phyloP scores from a whole-genome alignment of 2,329 filamentous ascomycete species.

The Fusarium odoratissimum region DNA sequence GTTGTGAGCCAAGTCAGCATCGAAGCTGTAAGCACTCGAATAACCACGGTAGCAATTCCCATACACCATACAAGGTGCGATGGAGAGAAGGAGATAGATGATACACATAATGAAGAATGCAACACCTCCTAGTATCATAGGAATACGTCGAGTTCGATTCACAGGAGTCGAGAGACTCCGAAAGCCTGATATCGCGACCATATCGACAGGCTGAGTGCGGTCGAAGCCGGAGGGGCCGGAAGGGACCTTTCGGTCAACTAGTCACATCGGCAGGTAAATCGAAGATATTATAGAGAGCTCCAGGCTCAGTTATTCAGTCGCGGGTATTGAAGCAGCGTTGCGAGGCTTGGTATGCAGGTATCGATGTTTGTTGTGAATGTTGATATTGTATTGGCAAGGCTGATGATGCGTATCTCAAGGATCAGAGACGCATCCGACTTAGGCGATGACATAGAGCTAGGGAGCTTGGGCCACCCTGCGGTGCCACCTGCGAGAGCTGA shows the following conservation, averaged over 20 bases:
- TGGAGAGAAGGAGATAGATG: conserved; percentile 43
- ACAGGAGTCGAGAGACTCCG: conserved; percentile 29
- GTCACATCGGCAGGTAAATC: conserved; percentile 30
- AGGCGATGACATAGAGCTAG: conserved; percentile 23
- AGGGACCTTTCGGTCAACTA: conserved; percentile 31
- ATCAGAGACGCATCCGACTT: background rate
- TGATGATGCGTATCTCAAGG: conserved; percentile 21
- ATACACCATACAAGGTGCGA: conserved; percentile 45
- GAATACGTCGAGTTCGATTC: conserved; percentile 33
- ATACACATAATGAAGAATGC: conserved; percentile 44
- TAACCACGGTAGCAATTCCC: conserved; percentile 48
- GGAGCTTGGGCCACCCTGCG: conserved; percentile 37
- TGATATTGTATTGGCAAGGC: conserved; percentile 32
- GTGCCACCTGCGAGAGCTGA: conserved; percentile 23
- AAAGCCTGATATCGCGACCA: conserved; percentile 34
- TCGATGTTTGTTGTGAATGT: conserved; percentile 6
- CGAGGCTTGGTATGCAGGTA: background rate
- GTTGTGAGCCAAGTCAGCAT: conserved; percentile 50
- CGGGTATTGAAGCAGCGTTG: background rate
- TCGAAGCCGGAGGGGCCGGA: conserved; percentile 32
- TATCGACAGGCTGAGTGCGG: conserved; percentile 21
- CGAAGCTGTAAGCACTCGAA: conserved; percentile 55
- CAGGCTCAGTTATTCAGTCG: background rate
- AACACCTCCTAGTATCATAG: conserved; percentile 30
- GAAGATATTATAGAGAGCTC: background rate